phyloP scores from a whole-genome alignment of 2,329 filamentous ascomycete species.

The Dothistroma pini region DNA sequence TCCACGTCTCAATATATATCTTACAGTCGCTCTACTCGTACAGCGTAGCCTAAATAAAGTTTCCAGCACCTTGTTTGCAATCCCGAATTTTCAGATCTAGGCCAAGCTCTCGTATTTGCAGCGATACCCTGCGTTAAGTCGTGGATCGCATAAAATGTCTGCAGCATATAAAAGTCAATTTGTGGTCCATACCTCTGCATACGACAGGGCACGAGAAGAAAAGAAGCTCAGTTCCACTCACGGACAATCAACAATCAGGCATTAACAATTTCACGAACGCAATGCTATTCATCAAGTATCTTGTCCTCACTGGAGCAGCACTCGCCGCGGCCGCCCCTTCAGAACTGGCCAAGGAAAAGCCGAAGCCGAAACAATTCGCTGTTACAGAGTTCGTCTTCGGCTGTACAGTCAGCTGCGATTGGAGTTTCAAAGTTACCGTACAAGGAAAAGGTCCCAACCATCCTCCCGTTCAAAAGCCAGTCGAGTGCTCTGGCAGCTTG shows the following conservation, averaged over 20 bases:
- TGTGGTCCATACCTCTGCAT: too few relatives aligned
- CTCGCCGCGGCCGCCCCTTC: conserved; percentile 21
- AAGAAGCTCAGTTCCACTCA: too few relatives aligned
- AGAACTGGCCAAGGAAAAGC: background rate
- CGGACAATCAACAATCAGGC: background rate
- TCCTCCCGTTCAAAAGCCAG: conserved; percentile 16
- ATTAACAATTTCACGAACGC: conserved; percentile 1
- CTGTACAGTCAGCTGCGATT: conserved; percentile 25
- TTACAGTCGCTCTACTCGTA: too few relatives aligned
- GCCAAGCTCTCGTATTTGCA: background rate
- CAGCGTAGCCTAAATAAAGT: too few relatives aligned
- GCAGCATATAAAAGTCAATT: background rate
- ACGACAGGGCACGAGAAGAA: too few relatives aligned
- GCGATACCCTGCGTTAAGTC: background rate
- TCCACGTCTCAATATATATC: too few relatives aligned
- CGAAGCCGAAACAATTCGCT: conserved; percentile 13
- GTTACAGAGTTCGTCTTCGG: conserved; percentile 28
- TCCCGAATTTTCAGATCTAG: too few relatives aligned
- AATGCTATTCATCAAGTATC: conserved; percentile 22
- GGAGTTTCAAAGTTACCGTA: conserved; percentile 22
- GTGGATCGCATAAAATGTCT: background rate
- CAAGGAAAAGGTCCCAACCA: conserved; percentile 15
- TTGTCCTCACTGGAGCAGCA: conserved; percentile 19
- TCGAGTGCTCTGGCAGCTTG: conserved; percentile 20
- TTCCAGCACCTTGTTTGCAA: too few relatives aligned